Conservation (phyloP, 2,329 filamentous ascomycete species). For the Bertia moriformis region DNA sequence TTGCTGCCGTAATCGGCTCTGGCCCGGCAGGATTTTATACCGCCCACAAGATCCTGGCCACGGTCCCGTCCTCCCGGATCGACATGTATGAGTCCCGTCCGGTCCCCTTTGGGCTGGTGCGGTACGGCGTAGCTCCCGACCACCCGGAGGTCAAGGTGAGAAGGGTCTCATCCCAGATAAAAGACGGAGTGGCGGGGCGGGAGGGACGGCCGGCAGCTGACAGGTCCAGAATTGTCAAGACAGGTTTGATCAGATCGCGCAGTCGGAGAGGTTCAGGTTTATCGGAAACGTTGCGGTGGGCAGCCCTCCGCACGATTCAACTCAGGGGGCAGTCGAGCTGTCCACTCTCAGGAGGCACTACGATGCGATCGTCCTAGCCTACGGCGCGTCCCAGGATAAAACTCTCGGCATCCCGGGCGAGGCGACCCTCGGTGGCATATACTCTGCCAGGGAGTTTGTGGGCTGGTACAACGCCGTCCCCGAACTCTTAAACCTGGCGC, state of each 20-base stretch:
- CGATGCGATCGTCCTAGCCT: constrained; percentile 81
- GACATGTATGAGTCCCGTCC: constrained; percentile 96
- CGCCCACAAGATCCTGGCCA: constrained; percentile 69
- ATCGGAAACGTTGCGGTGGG: constrained; percentile 80
- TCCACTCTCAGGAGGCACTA: constrained; percentile 64
- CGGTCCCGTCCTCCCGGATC: constrained; percentile 55
- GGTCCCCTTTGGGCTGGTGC: constrained; percentile 79
- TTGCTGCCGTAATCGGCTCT: constrained; percentile 79
- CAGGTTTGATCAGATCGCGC: constrained; percentile 78
- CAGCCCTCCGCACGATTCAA: too few species aligned
- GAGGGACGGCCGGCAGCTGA: too few species aligned
- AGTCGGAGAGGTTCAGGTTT: constrained; percentile 72
- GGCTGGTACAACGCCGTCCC: constrained; percentile 98
- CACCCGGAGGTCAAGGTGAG: constrained; percentile 92
- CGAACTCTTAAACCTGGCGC: constrained; percentile 58
- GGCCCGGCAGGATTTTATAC: constrained; percentile 95
- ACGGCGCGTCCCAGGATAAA: constrained; percentile 76
- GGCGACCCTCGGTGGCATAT: constrained; percentile 53
- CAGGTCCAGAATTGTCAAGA: constrained; percentile 74
- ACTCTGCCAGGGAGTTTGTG: constrained; percentile 83
- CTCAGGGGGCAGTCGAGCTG: too few species aligned
- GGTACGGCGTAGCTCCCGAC: constrained; percentile 93
- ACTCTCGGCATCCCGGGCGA: constrained; percentile 71
- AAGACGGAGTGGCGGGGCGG: too few species aligned
- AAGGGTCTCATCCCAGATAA: too few species aligned